These are phyloP conservation scores for Macrolepiota albuminosa DNA, from an alignment of 768 basidiomycete species.

Conservation along the genomic window DNA sequence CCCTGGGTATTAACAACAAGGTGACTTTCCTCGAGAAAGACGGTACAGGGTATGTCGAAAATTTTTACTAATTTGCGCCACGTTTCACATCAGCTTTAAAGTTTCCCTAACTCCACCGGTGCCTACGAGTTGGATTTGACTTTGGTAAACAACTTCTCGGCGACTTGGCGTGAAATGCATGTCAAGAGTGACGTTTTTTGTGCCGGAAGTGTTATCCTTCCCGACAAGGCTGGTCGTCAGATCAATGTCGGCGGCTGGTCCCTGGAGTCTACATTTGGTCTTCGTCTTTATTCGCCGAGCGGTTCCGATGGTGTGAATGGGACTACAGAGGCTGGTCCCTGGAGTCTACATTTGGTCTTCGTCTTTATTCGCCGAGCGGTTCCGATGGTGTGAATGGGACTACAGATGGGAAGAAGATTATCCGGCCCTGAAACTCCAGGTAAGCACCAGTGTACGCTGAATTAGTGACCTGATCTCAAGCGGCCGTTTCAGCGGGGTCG, in stretches of 20 bases:
- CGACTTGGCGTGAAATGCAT: conserved; percentile 76
- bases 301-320: conserved; percentile 64
- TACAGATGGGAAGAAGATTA: conserved; percentile 75
- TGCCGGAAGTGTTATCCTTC: conserved; percentile 66
- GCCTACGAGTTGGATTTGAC: conserved; percentile 74
- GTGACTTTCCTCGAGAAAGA: conserved; percentile 75
- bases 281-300: conserved; percentile 69
- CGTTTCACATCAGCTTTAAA: conserved; percentile 15
- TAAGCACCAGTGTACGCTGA: conserved; percentile 19
- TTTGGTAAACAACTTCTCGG: conserved; percentile 40
- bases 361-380: conserved; percentile 71
- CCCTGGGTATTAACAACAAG: conserved; percentile 77
- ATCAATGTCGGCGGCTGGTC: conserved; percentile 73
- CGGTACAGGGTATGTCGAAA: conserved; percentile 47
- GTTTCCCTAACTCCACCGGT: conserved; percentile 62
- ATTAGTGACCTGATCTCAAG: background rate
- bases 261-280: conserved; percentile 62
- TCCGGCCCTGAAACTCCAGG: conserved; percentile 55
- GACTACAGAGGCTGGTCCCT: conserved; percentile 75
- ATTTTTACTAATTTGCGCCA: background rate
- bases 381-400: conserved; percentile 64
- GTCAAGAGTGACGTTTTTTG: conserved; percentile 79
- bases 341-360: conserved; percentile 66
- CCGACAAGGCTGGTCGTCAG: conserved; percentile 65
- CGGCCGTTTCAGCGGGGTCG: conserved; percentile 42